phyloP scores from a whole-genome alignment of 129 eudicot genomes.

The Pittosporum tobira region DNA sequence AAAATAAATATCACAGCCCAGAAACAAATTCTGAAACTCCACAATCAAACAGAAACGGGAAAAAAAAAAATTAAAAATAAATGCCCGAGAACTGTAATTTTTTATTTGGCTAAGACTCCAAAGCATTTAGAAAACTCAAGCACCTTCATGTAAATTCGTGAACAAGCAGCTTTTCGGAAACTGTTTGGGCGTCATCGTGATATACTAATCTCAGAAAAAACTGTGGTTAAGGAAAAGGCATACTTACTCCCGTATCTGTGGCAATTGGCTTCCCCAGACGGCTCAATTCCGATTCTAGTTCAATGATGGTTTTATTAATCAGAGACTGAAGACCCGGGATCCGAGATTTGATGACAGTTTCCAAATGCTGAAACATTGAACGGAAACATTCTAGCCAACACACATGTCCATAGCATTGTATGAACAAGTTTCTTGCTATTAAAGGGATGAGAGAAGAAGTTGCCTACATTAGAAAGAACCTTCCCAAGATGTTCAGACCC shows the following conservation, averaged over 20 bases:
- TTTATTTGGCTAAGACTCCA: not conserved
- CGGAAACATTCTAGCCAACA: not conserved
- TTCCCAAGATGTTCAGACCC: constrained; percentile 92
- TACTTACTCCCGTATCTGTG: constrained; percentile 83
- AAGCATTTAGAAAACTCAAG: not conserved
- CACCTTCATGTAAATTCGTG: too few species aligned
- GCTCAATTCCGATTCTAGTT: constrained; percentile 79
- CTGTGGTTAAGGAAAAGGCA: not conserved
- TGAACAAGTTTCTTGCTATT: not conserved
- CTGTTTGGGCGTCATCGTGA: too few species aligned
- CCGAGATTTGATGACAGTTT: constrained; percentile 79
- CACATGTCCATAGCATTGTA: too few species aligned
- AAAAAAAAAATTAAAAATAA: too few species aligned
- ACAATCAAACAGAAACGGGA: not conserved
- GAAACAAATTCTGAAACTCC: constrained; percentile 3
- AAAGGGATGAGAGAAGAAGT: not conserved
- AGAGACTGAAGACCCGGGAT: constrained; percentile 97
- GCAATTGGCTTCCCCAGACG: constrained; percentile 90
- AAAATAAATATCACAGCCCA: constrained; percentile 2
- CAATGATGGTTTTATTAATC: constrained; percentile 69
- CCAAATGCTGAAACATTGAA: constrained; percentile 67
- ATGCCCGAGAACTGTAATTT: not conserved
- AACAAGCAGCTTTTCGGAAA: too few species aligned
- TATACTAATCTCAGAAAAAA: too few species aligned
- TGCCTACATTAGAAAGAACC: constrained; percentile 64